Evolutionary conservation across 139 green algal species (phyloP), one percentile per base, ranked within the genome.

Genomic region (Spirogloea muscicola): DNA sequence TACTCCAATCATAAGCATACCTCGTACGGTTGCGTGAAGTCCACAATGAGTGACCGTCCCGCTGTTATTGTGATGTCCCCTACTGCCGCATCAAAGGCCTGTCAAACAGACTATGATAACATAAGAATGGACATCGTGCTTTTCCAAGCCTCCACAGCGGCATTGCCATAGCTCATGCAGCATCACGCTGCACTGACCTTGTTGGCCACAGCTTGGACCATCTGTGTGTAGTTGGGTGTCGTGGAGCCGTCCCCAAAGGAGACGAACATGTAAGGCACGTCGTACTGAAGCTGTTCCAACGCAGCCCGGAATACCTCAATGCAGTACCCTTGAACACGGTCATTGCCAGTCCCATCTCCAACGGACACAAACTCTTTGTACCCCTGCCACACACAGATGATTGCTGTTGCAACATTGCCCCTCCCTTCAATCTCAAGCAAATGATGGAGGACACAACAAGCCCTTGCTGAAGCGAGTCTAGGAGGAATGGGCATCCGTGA

Each of bases 21-120:
- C 49, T 59, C 49, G 5, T 44, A 64, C 18, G 49, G 57, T 34
- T 64, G 57, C 41, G 57, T 64, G 57, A 60, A 60, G 49, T 27
- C 31, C 27, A 60, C 49, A 29, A 34, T 29, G 31, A 37, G 31
- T 27, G 27, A 37, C 49, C 49, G 10, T 7, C 27, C 57, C 3
- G 57, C 29, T 10, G 57, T 64, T 18, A 64, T 38, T 7, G 57
- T 64, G 57, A 64, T 64, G 31, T 64, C 57, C 7, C 57, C 57
- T 34, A 64, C 57, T 6, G 57, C 57, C 18, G 49, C 49, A 59
- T 59, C 49, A 29, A 37, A 59, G 7, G 49, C 33, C 49, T 59
- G 49, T 27, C n/a, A n/a, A n/a, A n/a, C n/a, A n/a, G n/a, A n/a
- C n/a, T n/a, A n/a, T n/a, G n/a, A n/a, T n/a, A n/a, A n/a, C n/a